phyloP scores from a whole-genome alignment of 306 rosid species.

The Senna tora region DNA sequence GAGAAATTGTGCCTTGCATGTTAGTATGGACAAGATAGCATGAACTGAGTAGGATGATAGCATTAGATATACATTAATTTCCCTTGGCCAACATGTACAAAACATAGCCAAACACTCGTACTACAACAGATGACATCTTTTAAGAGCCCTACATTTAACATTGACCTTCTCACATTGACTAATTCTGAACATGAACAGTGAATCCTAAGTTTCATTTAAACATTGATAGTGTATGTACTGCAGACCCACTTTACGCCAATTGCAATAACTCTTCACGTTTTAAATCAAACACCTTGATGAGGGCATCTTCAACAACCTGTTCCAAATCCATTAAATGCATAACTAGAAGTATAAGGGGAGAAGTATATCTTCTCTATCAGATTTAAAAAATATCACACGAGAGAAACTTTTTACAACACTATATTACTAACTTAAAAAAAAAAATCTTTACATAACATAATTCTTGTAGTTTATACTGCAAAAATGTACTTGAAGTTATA shows the following conservation, averaged over 20 bases:
- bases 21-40: slow-evolving; percentile 3
- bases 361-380: too few relatives aligned
- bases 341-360: not conserved
- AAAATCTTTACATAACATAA: not conserved
- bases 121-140: not conserved
- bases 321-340: not conserved
- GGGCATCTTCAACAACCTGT: slow-evolving; percentile 87
- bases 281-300: slow-evolving; percentile 79
- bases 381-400: too few relatives aligned
- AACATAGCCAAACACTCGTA: slow-evolving; percentile 3
- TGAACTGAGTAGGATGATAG: too few relatives aligned
- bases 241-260: slow-evolving; percentile 41
- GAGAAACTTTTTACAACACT: too few relatives aligned
- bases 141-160: slow-evolving; percentile 14
- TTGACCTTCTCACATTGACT: slow-evolving; percentile 23
- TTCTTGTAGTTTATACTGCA: not conserved
- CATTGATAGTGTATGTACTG: slow-evolving; percentile 30
- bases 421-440: not conserved
- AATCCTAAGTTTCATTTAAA: slow-evolving; percentile 36
- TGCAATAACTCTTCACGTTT: slow-evolving; percentile 84
- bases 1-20: too few relatives aligned
- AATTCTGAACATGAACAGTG: slow-evolving; percentile 14
- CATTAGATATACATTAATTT: slow-evolving; percentile 9
- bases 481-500: not conserved
- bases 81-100: slow-evolving; percentile 24